Base-by-base conservation (phyloP, 73 alveolate genomes). In the Paramecium primaurelia region DNA sequence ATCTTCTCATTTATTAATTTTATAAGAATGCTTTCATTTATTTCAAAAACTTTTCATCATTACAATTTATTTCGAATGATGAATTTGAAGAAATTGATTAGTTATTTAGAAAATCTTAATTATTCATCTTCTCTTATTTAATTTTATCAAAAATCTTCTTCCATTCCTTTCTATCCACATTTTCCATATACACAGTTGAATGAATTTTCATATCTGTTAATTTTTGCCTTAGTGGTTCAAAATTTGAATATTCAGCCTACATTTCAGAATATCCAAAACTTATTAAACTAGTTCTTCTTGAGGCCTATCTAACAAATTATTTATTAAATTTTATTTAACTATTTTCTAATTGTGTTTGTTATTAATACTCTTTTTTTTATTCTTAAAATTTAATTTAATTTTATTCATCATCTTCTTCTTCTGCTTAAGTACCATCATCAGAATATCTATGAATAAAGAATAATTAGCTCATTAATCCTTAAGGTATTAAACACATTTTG, bases 181-280 rank as follows among this genome's bases (percentile, higher is more conserved):
- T 32, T 6, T 26, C 84, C 47, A 64, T 64, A 64, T 32, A 64
- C n/a, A 64, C 51, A 64, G 84, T 64, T 64, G 42, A 34, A 64
- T 64, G 18, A 32, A 64, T 32, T 64, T 34, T 64, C 84, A 64
- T 64, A 64, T 64, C 84, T 12, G 84, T 64, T 10, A 64, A 34
- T 26, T 64, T 64, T 34, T 64, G 26, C 10, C 47, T 28, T 28
- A 64, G 12, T 64, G 84, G 84, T 64, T 64, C 84, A 64, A 64
- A 64, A 34, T 64, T 12, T 32, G 5, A 12, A 32, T 64, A 64
- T 64, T 64, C 84, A 14, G 51, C 84, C 4, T 64, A 6, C 84
- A 64, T 64, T 28, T 64, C 84, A 64, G 84, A 64, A 64, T 64
- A 64, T 11, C 84, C 84, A 64, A 64, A 64, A 64, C 84, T 64